These are phyloP conservation scores for Biscogniauxia marginata DNA, from an alignment of 2,329 filamentous ascomycete species.

Conservation along the genomic window DNA sequence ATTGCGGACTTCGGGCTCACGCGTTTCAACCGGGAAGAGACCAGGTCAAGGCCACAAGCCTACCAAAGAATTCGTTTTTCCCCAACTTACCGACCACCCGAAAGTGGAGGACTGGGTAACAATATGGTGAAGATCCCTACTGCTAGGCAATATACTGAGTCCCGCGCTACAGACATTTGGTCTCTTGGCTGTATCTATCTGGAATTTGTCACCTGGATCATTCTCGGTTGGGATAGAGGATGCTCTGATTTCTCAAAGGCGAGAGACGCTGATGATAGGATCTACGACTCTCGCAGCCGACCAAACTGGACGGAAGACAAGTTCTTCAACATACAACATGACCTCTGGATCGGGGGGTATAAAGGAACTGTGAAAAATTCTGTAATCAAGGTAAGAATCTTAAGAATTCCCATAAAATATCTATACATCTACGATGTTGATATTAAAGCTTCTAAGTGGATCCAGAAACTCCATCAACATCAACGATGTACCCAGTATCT, in stretches of 20 bases:
- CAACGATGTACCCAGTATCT: background rate
- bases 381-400: background rate
- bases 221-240: constrained; percentile 1
- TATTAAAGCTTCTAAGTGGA: no score
- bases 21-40: background rate
- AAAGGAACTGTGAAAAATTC: background rate
- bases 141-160: no score
- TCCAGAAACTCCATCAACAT: background rate
- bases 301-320: no score
- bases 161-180: constrained; percentile 10
- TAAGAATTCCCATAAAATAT: background rate
- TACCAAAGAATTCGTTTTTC: no score
- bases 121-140: no score
- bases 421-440: no score
- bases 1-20: constrained; percentile 5
- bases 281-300: background rate
- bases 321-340: background rate
- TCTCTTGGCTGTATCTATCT: constrained; percentile 8
- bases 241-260: background rate
- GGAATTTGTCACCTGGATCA: constrained; percentile 11
- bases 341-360: background rate
- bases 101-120: background rate
- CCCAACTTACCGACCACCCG: constrained; percentile 1
- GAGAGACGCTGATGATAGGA: background rate
- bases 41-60: background rate